Evolutionary conservation across 495 filamentous ascomycete genomes (phyloP).

Genomic region (Neurospora tetrasperma): DNA sequence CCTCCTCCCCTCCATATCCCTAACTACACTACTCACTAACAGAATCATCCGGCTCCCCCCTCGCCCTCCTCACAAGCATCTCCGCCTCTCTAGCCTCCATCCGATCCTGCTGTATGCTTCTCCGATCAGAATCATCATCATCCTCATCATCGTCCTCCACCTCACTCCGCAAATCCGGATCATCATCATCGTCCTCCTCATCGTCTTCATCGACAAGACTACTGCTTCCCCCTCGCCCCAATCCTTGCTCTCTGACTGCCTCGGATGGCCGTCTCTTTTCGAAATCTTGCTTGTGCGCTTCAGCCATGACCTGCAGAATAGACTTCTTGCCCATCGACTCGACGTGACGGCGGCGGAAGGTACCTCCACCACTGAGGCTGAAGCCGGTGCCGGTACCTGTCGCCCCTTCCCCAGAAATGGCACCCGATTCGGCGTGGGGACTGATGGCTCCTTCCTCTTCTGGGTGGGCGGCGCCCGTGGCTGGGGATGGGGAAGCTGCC

Average conservation of each 20-base stretch:
- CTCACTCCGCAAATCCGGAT: conserved; percentile 11
- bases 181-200: conserved; percentile 5
- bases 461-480: not conserved
- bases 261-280: conserved; percentile 53
- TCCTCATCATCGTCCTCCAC: conserved; percentile 14
- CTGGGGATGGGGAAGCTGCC: not conserved
- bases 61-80: conserved; percentile 4
- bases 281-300: conserved; percentile 82
- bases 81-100: conserved; percentile 15
- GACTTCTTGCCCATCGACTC: conserved; percentile 36
- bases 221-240: not conserved
- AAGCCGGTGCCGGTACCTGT: not conserved
- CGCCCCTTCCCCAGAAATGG: not conserved
- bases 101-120: conserved; percentile 15
- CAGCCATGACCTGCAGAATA: conserved; percentile 48
- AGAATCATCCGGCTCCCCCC: not conserved
- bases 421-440: not conserved
- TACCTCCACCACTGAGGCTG: conserved; percentile 8
- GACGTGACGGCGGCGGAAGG: conserved; percentile 25
- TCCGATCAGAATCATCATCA: conserved; percentile 23
- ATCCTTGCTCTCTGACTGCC: conserved; percentile 1
- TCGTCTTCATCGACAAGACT: conserved; percentile 1
- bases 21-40: not conserved
- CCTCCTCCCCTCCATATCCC: not conserved
- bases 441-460: not conserved